Evolutionary conservation across 768 basidiomycete genomes (phyloP), one percentile per base, ranked within the genome.

Genomic region (Panaeolus papilionaceus): DNA sequence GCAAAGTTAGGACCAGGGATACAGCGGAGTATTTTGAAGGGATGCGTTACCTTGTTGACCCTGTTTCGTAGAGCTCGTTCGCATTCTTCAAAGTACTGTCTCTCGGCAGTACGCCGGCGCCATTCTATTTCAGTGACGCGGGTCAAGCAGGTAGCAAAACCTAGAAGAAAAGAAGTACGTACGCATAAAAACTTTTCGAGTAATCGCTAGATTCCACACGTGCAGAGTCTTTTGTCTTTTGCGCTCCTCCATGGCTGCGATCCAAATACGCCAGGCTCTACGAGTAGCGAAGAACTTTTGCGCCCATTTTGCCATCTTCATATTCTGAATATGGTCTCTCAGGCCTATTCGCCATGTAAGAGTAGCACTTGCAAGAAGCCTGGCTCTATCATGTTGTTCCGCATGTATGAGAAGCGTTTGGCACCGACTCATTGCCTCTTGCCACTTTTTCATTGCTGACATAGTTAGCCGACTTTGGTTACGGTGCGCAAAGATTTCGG

Each of bases 41-140:
- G 33, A 33, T 5, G 5, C 33, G 33, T 63, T 49, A 78, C 89
- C 76, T 79, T 77, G n/a, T 78, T 75, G 3, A 84, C 71, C 14
- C 75, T 79, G 38, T 80, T 75, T 40, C 72, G 72, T 33, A 88
- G 75, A n/a, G 79, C 71, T 51, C 79, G 75, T 73, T 86, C 88
- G 6, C 83, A 82, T 20, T 81, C 74, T 66, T 79, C 80, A 62
- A 78, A 78, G 70, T 83, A 82, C 61, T 78, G 77, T 63, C 76
- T 76, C 61, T 77, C 76, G 61, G 74, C 80, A 39, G 80, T 75
- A 38, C 77, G 79, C 45, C 78, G 74, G 40, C 78, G 72, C 88
- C 89, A 91, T 37, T 76, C 89, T 90, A 66, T 28, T 23, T 38
- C 33, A 66, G 33, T 61, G 51, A 65, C 38, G 33, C 38, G 33